Conservation (phyloP, 257 asterid genomes). For the Sherardia arvensis region DNA sequence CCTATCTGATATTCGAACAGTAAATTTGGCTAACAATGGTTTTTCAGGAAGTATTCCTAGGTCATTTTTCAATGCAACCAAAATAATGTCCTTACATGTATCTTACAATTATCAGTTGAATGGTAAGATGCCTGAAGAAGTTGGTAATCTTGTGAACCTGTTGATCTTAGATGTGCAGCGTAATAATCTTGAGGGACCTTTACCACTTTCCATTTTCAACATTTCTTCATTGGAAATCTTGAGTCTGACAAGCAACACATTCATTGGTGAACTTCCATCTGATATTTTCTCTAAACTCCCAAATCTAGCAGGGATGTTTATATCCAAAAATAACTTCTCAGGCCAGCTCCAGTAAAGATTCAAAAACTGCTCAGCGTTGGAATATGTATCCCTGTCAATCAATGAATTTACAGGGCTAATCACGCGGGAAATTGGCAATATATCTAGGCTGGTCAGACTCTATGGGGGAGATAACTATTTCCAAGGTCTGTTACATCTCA, state of each 20-base stretch:
- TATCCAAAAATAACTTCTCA: neutral
- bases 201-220: constrained; percentile 14
- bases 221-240: constrained; percentile 8
- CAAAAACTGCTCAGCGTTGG: constrained; percentile 13
- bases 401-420: neutral
- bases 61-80: too few species aligned
- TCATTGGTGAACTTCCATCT: constrained; percentile 15
- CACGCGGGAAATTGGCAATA: constrained; percentile 4
- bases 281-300: constrained; percentile 12
- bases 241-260: neutral
- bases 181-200: constrained; percentile 16
- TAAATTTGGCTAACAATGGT: neutral
- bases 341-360: constrained; percentile 17
- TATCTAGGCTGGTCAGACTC: neutral
- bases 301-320: neutral
- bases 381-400: neutral
- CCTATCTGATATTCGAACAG: constrained; percentile 8
- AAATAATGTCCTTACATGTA: neutral
- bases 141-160: neutral
- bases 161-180: neutral
- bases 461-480: neutral
- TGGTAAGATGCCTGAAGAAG: constrained; percentile 13
- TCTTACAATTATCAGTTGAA: neutral
- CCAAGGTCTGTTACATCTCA: neutral
- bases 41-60: constrained; percentile 14